Conservation (phyloP, 768 basidiomycete species). For the Boletus reticuloceps region DNA sequence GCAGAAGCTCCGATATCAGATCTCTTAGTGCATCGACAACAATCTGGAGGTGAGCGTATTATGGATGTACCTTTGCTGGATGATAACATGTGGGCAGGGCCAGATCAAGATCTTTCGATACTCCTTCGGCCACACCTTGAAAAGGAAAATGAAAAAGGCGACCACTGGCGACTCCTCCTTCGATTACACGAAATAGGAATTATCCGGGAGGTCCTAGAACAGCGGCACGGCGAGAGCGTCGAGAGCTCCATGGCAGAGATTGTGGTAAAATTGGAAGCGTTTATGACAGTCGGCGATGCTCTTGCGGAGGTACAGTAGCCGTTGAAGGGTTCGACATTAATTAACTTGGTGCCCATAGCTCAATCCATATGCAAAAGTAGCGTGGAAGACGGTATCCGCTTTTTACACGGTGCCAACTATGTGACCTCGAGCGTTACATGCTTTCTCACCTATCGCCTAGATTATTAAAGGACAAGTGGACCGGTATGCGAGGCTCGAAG, state of each 20-base stretch:
- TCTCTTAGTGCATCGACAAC: conserved; percentile 9
- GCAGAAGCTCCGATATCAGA: conserved; percentile 17
- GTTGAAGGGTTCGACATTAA: neutral
- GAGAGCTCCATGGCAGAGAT: conserved; percentile 21
- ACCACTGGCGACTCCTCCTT: conserved; percentile 22
- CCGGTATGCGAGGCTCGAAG: conserved; percentile 22
- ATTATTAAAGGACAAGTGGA: conserved; percentile 29
- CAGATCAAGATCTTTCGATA: conserved; percentile 13
- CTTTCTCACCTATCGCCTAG: conserved; percentile 17
- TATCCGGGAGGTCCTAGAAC: neutral
- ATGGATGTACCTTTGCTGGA: neutral
- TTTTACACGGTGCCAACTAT: conserved; percentile 24
- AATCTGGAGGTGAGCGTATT: conserved; percentile 6
- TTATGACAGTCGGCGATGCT: conserved; percentile 23
- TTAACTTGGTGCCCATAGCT: conserved; percentile 10
- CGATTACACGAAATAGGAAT: conserved; percentile 13
- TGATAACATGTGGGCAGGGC: conserved; percentile 1
- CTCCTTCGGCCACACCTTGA: conserved; percentile 12
- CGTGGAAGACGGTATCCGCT: conserved; percentile 28
- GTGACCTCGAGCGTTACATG: neutral
- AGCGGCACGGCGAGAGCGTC: conserved; percentile 1
- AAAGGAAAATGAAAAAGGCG: neutral
- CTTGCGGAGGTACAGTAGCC: conserved; percentile 17
- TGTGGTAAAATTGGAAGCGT: conserved; percentile 22
- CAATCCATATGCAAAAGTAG: conserved; percentile 24